Percentiles rank a stretch among this genome's conserved stretches.
Evolutionary conservation across 1,139 yeast species (phyloP).

Genomic region (Pichia sp.): DNA sequence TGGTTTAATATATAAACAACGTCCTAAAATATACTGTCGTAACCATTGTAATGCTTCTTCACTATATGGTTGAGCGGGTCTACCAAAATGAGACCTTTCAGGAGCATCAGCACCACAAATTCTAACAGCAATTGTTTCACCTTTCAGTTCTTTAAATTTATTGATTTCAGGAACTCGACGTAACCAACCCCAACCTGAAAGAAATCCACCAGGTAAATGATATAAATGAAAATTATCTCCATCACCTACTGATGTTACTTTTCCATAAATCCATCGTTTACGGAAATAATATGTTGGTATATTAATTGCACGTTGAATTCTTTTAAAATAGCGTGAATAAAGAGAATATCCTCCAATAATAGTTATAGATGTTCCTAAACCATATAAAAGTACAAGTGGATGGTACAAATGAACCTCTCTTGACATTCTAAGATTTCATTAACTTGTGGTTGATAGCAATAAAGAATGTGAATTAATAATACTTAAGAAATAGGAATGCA

Average conservation of each 20-base stretch:
- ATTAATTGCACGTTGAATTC: conserved; percentile 35
- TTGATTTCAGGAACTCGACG: conserved; percentile 45
- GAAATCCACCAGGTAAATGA: conserved; percentile 88
- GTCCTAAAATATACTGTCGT: conserved; percentile 53
- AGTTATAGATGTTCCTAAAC: conserved; percentile 23
- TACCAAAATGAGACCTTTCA: conserved; percentile 90
- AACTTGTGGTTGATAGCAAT: too few species aligned
- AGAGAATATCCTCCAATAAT: conserved; percentile 32
- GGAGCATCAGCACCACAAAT: conserved; percentile 98
- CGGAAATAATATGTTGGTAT: conserved; percentile 37
- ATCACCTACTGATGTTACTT: conserved; percentile 89
- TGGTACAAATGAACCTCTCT: conserved; percentile 21
- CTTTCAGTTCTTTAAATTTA: conserved; percentile 42
- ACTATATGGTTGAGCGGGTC: conserved; percentile 83
- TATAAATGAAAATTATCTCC: conserved; percentile 91
- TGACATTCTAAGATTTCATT: background rate
- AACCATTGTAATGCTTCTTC: conserved; percentile 83
- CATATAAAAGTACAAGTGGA: conserved; percentile 27
- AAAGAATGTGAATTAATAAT: too few species aligned
- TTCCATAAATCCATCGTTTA: conserved; percentile 57
- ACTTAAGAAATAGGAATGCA: too few species aligned
- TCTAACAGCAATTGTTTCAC: conserved; percentile 60
- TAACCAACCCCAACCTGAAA: conserved; percentile 93
- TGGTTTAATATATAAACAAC: conserved; percentile 67
- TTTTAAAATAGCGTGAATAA: conserved; percentile 33